Percentiles rank a stretch among this genome's conserved stretches.
Evolutionary conservation across 1,284 basidiomycete species (phyloP).

Genomic region (Ustilago crameri): DNA sequence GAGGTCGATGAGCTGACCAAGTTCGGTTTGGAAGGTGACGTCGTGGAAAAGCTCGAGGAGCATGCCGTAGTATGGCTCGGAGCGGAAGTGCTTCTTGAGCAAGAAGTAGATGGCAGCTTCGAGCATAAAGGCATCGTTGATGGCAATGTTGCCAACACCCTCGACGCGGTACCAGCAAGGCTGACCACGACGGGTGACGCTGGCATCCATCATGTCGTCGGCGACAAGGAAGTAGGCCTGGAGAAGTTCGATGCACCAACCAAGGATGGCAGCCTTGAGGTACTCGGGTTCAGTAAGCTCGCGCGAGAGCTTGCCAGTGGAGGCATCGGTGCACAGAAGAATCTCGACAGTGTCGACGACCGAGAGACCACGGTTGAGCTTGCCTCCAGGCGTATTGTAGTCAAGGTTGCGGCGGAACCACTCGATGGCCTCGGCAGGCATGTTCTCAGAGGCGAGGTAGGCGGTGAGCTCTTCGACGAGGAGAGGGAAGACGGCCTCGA

Average conservation of each 20-base stretch:
- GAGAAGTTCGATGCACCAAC: slow-evolving; percentile 97
- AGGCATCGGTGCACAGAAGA: slow-evolving; percentile 73
- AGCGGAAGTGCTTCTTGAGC: slow-evolving; percentile 87
- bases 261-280: slow-evolving; percentile 86
- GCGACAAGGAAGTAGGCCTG: slow-evolving; percentile 98
- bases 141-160: slow-evolving; percentile 83
- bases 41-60: slow-evolving; percentile 92
- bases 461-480: slow-evolving; percentile 74
- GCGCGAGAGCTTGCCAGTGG: slow-evolving; percentile 71
- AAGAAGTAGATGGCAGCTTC: slow-evolving; percentile 92
- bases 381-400: slow-evolving; percentile 95
- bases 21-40: slow-evolving; percentile 91
- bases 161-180: slow-evolving; percentile 85
- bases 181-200: slow-evolving; percentile 94
- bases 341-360: slow-evolving; percentile 95
- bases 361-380: slow-evolving; percentile 93
- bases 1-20: slow-evolving; percentile 94
- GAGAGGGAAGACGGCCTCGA: slow-evolving; percentile 72
- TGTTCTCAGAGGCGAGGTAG: slow-evolving; percentile 72
- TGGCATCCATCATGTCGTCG: slow-evolving; percentile 97
- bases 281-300: slow-evolving; percentile 75
- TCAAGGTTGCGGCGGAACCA: slow-evolving; percentile 82
- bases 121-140: slow-evolving; percentile 98
- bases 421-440: slow-evolving; percentile 83
- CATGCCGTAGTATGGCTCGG: slow-evolving; percentile 84